Percentiles rank a stretch among this genome's conserved stretches.
Evolutionary conservation across 2,329 filamentous ascomycete species (phyloP).

Genomic region (Alternaria burnsii): DNA sequence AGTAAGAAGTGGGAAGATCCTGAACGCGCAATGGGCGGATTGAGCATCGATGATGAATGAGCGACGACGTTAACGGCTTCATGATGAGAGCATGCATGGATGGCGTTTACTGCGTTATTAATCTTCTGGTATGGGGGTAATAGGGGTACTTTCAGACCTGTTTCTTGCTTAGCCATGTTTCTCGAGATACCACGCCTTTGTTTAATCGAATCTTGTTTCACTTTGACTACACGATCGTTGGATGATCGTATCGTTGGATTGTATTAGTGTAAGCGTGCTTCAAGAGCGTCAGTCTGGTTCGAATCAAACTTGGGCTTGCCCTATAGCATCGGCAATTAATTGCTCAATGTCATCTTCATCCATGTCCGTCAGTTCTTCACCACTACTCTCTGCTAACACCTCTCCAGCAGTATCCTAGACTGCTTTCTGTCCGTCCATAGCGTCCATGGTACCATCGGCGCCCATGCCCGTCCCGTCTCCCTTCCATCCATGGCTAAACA

Average conservation of each 20-base stretch:
- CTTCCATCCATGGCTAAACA: conserved; percentile 63
- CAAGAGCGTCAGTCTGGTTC: not conserved
- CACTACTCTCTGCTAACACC: not conserved
- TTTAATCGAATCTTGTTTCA: not conserved
- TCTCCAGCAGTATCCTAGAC: conserved; percentile 19
- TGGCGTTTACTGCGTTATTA: conserved; percentile 1
- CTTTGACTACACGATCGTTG: not conserved
- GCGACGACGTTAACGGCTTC: conserved; percentile 1
- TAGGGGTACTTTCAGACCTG: not conserved
- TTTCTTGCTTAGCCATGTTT: conserved; percentile 6
- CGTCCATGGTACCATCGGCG: conserved; percentile 37
- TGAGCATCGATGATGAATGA: conserved; percentile 32
- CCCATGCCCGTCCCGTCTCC: conserved; percentile 46
- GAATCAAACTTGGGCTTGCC: not conserved
- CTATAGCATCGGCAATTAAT: not conserved
- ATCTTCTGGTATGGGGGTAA: not conserved
- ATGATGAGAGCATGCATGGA: conserved; percentile 11
- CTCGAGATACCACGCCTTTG: conserved; percentile 18
- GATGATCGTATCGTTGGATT: not conserved
- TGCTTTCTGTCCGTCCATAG: conserved; percentile 25
- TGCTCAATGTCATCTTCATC: conserved; percentile 6
- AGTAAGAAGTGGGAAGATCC: conserved; percentile 58
- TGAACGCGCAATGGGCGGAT: conserved; percentile 25
- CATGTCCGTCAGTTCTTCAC: conserved; percentile 13
- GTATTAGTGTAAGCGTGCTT: not conserved